Base-by-base conservation (phyloP, 2,329 filamentous ascomycete genomes). In the Colletotrichum cordylinicola region DNA sequence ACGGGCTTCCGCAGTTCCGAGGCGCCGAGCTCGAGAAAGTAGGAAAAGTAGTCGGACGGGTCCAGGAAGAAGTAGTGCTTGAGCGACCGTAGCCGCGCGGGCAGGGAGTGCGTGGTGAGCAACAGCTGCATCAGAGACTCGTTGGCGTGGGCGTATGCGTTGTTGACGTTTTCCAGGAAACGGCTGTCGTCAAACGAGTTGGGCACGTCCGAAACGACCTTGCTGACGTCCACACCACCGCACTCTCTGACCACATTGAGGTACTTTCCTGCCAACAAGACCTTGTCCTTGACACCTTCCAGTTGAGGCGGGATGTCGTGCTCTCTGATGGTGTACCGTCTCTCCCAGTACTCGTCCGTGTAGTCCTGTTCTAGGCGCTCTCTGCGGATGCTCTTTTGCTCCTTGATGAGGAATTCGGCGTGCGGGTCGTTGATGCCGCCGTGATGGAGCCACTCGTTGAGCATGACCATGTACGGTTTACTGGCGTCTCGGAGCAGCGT, bases 51-150 rank as follows among this genome's bases (percentile, higher is more conserved):
- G 84, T 99, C 97, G 39, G 97, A 98, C 10, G 96, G 94, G 80
- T 98, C 96, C 77, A 99, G 93, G 88, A 99, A 99, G 88, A 98
- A 99, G 87, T 99, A 99, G 85, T 99, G 97, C 84, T 99, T 99
- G 52, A 99, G 88, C 16, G 96, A 98, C 61, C 94, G 92, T 72
- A 99, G 90, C 48, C 97, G 92, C 33, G 95, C 94, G 1, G 96
- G 96, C 7, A 99, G 90, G 15, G 95, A 95, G 82, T 99, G 97
- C 8, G 97, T 97, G 1, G 96, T 98, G 55, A 99, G 90, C 4
- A 99, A 92, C 0, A 99, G 90, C 76, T 96, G 94, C 86, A 99
- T 93, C 27, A 99, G 89, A 9, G 96, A 98, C 74, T 96, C 94
- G 84, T 99, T 99, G 70, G 97, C 97, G 82, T 98, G 94, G 1